Percentiles rank a stretch among this genome's conserved stretches.
Conservation (phyloP, 2,329 filamentous ascomycete genomes). For the Xylariaceae sp. region DNA sequence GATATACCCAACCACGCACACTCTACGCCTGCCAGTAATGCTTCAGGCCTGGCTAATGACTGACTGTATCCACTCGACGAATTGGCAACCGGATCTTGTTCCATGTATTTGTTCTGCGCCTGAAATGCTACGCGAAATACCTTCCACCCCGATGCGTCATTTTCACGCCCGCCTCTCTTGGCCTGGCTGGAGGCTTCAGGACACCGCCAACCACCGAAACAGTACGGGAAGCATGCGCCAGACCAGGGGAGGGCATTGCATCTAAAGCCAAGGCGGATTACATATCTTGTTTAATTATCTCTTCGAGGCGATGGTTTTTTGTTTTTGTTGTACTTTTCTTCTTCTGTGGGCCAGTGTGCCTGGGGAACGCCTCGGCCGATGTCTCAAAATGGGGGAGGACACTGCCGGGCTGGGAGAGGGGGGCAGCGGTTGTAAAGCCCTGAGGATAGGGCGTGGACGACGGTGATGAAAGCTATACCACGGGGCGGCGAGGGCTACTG, state of each 20-base stretch:
- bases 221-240: constrained; percentile 15
- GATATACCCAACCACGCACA: constrained; percentile 19
- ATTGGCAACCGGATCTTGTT: constrained; percentile 21
- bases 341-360: constrained; percentile 17
- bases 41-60: constrained; percentile 26
- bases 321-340: constrained; percentile 21
- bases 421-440: too few relatives aligned
- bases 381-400: constrained; percentile 13
- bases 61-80: constrained; percentile 20
- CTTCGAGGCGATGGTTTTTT: constrained; percentile 23
- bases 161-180: constrained; percentile 13
- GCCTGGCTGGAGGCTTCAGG: constrained; percentile 15
- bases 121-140: constrained; percentile 14
- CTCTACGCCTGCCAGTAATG: constrained; percentile 23
- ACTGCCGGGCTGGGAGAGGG: too few relatives aligned
- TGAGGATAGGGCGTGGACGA: too few relatives aligned
- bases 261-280: constrained; percentile 32
- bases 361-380: constrained; percentile 16
- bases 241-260: constrained; percentile 19
- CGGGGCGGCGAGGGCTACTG: too few relatives aligned
- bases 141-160: constrained; percentile 14
- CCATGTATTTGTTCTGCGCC: constrained; percentile 23
- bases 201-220: constrained; percentile 14
- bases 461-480: too few relatives aligned
- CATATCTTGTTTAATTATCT: constrained; percentile 48